Evolutionary conservation across 768 basidiomycete species (phyloP), one percentile per base, ranked within the genome.

Genomic region (Sutorius australiensis): DNA sequence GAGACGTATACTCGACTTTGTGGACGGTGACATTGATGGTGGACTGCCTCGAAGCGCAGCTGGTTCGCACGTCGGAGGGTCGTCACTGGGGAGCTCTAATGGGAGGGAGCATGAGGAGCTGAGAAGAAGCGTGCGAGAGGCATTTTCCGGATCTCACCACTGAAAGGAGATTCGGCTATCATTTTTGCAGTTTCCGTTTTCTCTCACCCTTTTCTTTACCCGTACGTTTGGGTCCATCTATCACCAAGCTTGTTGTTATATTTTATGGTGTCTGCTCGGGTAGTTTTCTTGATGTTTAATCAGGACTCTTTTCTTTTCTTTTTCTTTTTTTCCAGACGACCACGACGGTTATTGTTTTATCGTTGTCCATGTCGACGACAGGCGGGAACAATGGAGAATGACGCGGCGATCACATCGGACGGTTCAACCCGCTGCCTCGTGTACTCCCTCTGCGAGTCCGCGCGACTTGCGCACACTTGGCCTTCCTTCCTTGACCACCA

Each of bases 1-100:
- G 8, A 77, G 87, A 41, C 81, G 92, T 57, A 97, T 97, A 47
- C 72, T 95, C 49, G 92, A 95, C 61, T 82, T 93, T 61, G 84
- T 92, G 16, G 92, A 95, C 38, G 82, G 82, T 27, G 89, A 89
- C 44, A 64, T 75, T 1, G 87, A 88, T 30, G 79, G 76, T 8
- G 68, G 78, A 34, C 72, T 80, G 48, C 79, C 84, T 6, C 81
- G 80, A 39, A 87, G 86, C 61, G 76, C 80, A 24, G 72, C 81
- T 13, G 80, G 76, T 16, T 87, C 86, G 27, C 86, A 89, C 54
- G 73, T 84, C 59, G 84, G 83, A 19, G 83, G 86, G 36, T 83
- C 86, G 45, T 87, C 86, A 30, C 73, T 87, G 33, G 83, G 80
- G 58, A 83, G 80, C 17, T 80, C 73, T 56, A 77, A 74, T 55